Evolutionary conservation across 2,329 filamentous ascomycete genomes (phyloP).

Genomic region (Sporothrix luriei): DNA sequence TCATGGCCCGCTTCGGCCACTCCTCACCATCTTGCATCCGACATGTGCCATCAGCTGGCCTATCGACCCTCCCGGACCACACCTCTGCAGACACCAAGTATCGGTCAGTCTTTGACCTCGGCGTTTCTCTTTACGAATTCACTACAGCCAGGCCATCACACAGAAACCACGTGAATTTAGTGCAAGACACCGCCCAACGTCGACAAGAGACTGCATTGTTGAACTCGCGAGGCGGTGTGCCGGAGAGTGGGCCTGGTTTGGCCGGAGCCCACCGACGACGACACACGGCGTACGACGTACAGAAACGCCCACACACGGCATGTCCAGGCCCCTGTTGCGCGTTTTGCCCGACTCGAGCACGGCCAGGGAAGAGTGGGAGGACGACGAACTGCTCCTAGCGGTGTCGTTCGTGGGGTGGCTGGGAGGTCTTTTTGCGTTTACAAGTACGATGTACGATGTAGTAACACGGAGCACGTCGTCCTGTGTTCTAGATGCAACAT

Average conservation of each 20-base stretch:
- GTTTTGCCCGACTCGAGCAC: conserved; percentile 8
- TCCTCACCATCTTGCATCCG: not conserved
- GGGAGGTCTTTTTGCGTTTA: not conserved
- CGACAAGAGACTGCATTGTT: not conserved
- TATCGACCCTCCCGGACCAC: not conserved
- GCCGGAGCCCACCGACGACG: not conserved
- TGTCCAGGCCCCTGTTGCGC: not conserved
- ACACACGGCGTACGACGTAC: not conserved
- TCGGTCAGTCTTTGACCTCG: conserved; percentile 3
- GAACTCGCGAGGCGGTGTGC: conserved; percentile 8
- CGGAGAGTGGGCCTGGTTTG: conserved; percentile 1
- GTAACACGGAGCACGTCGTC: too few relatives aligned
- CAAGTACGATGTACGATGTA: too few relatives aligned
- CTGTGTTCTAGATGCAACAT: not conserved
- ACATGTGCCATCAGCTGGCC: not conserved
- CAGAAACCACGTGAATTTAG: too few relatives aligned
- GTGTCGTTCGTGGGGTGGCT: conserved; percentile 26
- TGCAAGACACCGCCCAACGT: too few relatives aligned
- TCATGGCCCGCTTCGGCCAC: conserved; percentile 1
- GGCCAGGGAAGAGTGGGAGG: not conserved
- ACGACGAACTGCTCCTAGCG: conserved; percentile 3
- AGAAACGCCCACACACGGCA: not conserved
- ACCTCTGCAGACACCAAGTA: not conserved
- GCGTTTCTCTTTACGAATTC: not conserved
- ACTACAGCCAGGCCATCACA: not conserved